A percentile compares a stretch with the other conserved stretches of the same genome.
Conservation (phyloP, 2,329 filamentous ascomycete genomes). For the Botrytis elliptica region DNA sequence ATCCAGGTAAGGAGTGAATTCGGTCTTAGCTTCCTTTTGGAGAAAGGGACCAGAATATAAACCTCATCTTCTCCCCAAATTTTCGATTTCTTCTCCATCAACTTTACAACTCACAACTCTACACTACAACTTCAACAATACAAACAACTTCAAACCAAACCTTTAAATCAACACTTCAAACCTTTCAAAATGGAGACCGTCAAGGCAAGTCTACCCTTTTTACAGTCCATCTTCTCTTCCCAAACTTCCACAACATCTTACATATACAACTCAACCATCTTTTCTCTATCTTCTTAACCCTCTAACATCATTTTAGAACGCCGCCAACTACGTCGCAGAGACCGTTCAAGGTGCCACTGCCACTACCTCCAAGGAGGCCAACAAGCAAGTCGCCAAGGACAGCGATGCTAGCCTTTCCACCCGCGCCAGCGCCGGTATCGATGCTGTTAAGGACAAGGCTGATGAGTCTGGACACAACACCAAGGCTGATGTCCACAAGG, state of each 20-base stretch:
- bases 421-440: slow-evolving; percentile 52
- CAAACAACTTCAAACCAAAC: slow-evolving; percentile 22
- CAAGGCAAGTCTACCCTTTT: slow-evolving; percentile 31
- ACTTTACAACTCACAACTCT: slow-evolving; percentile 25
- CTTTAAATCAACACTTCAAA: slow-evolving; percentile 25
- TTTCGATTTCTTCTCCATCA: slow-evolving; percentile 15
- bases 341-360: slow-evolving; percentile 49
- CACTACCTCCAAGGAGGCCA: slow-evolving; percentile 55
- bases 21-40: not conserved
- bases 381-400: slow-evolving; percentile 57
- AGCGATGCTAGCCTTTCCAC: slow-evolving; percentile 44
- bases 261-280: too few relatives aligned
- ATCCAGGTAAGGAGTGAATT: not conserved
- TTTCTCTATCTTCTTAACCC: too few relatives aligned
- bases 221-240: too few relatives aligned
- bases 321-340: slow-evolving; percentile 58
- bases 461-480: slow-evolving; percentile 52
- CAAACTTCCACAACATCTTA: not conserved
- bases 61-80: not conserved
- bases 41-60: slow-evolving; percentile 14
- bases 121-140: slow-evolving; percentile 27
- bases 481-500: slow-evolving; percentile 50
- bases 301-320: slow-evolving; percentile 40
- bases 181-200: slow-evolving; percentile 40
- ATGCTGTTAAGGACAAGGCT: slow-evolving; percentile 52